Conservation (phyloP, 2,329 filamentous ascomycete genomes). For the Aspergillus tamarii region DNA sequence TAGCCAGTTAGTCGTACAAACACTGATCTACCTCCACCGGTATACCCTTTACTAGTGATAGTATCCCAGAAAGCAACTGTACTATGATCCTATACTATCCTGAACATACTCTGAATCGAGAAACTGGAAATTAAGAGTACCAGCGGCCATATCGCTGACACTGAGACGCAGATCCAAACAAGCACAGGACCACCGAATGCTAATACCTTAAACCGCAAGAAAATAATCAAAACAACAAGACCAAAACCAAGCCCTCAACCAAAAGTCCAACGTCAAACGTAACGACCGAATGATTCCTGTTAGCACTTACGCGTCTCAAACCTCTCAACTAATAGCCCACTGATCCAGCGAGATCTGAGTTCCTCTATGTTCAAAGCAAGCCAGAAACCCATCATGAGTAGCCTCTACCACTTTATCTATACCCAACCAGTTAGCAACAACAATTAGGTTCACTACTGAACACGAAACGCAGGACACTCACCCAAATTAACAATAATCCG, state of each 20-base stretch:
- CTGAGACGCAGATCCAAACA: no score
- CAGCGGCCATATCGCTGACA: no score
- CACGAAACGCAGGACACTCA: background rate
- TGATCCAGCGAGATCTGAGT: background rate
- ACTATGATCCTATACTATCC: background rate
- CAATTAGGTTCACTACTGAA: background rate
- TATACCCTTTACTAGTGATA: rapidly evolving
- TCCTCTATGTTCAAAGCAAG: background rate
- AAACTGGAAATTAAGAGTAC: no score
- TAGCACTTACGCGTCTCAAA: background rate
- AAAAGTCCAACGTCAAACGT: no score
- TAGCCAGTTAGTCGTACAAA: no score
- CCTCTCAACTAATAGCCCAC: background rate
- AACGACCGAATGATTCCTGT: no score
- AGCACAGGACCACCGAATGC: background rate
- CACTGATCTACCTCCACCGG: rapidly evolving
- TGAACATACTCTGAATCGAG: background rate
- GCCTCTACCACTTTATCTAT: background rate
- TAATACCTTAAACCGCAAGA: background rate
- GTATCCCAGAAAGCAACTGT: background rate
- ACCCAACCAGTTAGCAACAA: background rate
- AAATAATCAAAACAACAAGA: background rate
- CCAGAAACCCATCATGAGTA: background rate
- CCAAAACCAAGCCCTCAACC: background rate
- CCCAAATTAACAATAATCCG: background rate